Evolutionary conservation across 192 early-diverging fungal species (phyloP), one percentile per base, ranked within the genome.

Genomic region (Oehlia diaphana): DNA sequence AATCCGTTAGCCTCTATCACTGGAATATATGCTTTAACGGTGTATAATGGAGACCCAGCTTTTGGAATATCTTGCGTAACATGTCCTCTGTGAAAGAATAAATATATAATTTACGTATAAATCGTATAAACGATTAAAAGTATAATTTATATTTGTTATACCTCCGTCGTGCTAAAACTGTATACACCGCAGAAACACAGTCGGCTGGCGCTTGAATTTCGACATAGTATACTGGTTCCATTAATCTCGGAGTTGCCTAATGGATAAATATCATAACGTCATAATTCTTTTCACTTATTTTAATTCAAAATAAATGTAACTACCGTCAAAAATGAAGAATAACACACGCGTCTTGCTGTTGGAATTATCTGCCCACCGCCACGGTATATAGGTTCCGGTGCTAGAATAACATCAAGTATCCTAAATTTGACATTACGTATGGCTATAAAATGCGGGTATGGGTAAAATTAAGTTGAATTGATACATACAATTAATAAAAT

Each of bases 281-380:
- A 61, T 35, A 13, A 13, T 16, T 61, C 12, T 53, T 58, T 44
- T 19, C 9, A 13, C 37, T 19, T 19, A 75, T 39, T 63, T 75
- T 28, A 3, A 75, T 47, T 12, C 26, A 0, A 65, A 21, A 53
- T 7, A 61, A 49, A 42, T 31, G 76, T n/a, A 82, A 81, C 63
- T 83, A 92, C 91, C 82, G 92, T 97, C 72, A 99, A 86, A 79
- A 99, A 98, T 9, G 95, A 92, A 10, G 98, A 97, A 84, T 99
- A 98, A 82, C 95, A 96, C 2, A 99, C 96, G 78, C 98, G 93
- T 37, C 98, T 92, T 35, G 96, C 93, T 16, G 96, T 96, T 9
- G 98, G 98, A 76, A 99, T 98, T 47, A 99, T 92, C 82, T 99
- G 97, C 35, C 97, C 98, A 53, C 95, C 94, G 53, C 96, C 96